Percentiles rank a stretch among this genome's conserved stretches.
These are phyloP conservation scores for Panellus pusillus DNA, from an alignment of 768 basidiomycete species.

Conservation along the genomic window DNA sequence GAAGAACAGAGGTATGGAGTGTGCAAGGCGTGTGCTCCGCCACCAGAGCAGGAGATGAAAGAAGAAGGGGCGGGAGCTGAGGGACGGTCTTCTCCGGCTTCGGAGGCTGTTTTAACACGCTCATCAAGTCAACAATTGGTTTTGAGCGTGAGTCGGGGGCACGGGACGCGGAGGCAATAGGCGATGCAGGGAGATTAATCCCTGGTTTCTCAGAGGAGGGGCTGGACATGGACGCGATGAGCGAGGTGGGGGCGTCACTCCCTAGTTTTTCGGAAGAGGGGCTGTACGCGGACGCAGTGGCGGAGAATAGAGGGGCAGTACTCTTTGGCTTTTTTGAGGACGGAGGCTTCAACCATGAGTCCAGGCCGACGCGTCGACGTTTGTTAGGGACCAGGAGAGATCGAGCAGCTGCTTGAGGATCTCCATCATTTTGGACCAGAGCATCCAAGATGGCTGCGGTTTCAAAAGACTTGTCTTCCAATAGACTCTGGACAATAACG, in stretches of 20 bases:
- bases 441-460: conserved; percentile 54
- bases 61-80: conserved; percentile 58
- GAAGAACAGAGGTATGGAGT: conserved; percentile 65
- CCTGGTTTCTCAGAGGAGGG: too few species aligned
- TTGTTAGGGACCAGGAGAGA: conserved; percentile 38
- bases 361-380: conserved; percentile 51
- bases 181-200: background rate
- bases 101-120: conserved; percentile 53
- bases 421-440: conserved; percentile 55
- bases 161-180: conserved; percentile 8
- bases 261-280: conserved; percentile 22
- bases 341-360: conserved; percentile 52
- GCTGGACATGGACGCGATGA: background rate
- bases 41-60: conserved; percentile 63
- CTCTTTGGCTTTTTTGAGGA: conserved; percentile 20
- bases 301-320: background rate
- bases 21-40: conserved; percentile 75
- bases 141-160: conserved; percentile 23
- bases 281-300: too few species aligned
- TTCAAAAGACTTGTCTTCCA: conserved; percentile 30
- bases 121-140: conserved; percentile 49
- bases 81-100: conserved; percentile 33
- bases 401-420: conserved; percentile 52
- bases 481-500: conserved; percentile 63
- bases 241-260: background rate